phyloP scores from a whole-genome alignment of 345 rosid species.

The Euclidium syriacum region DNA sequence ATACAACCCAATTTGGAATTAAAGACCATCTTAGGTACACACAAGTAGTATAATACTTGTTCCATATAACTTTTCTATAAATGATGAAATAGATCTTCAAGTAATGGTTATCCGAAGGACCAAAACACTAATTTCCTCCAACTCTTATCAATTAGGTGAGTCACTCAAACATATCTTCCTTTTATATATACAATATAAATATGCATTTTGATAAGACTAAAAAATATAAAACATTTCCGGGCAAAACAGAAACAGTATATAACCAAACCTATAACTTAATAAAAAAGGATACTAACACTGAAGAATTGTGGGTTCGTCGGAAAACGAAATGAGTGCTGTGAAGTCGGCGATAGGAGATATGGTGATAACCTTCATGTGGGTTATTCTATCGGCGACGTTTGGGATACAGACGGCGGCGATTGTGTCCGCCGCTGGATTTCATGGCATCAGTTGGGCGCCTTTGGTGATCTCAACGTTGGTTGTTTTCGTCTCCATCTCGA shows the following conservation, averaged over 20 bases:
- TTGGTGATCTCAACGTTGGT: constrained; percentile 46
- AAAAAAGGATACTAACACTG: not conserved
- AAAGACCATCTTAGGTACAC: no score
- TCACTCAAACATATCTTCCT: constrained; percentile 22
- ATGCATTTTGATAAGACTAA: not conserved
- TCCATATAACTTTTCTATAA: no score
- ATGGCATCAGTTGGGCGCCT: constrained; percentile 45
- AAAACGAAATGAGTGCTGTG: constrained; percentile 47
- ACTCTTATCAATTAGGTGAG: constrained; percentile 22
- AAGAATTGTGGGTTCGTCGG: not conserved
- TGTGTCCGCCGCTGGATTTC: constrained; percentile 45
- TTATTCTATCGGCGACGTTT: constrained; percentile 58
- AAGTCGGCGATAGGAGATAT: constrained; percentile 64
- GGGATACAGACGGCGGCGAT: constrained; percentile 52
- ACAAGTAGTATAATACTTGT: no score
- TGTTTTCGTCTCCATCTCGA: constrained; percentile 56
- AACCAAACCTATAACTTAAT: not conserved
- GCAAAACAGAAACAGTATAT: not conserved
- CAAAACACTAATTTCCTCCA: not conserved
- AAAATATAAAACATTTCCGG: not conserved
- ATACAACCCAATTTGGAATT: no score
- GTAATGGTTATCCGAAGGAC: not conserved
- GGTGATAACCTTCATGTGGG: constrained; percentile 67
- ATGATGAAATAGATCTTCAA: no score
- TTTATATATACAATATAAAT: not conserved